Conservation (phyloP, 2,329 filamentous ascomycete species). For the Trichoderma hamatum region DNA sequence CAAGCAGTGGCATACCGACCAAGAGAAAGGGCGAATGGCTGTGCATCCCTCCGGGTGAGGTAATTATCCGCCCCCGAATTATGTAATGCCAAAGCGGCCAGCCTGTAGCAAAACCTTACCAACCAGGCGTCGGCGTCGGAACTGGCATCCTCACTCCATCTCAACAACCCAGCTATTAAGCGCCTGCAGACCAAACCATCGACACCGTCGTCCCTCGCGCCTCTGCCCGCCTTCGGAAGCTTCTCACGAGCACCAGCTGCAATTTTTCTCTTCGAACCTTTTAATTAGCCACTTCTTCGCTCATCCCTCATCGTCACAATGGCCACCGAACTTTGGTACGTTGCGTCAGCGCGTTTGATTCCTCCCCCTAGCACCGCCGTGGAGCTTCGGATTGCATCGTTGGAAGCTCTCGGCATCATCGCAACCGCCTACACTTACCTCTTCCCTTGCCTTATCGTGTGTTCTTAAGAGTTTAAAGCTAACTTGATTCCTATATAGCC, state of each 20-base stretch:
- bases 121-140: slow-evolving; percentile 26
- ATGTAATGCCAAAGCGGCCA: slow-evolving; percentile 26
- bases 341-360: slow-evolving; percentile 28
- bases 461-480: slow-evolving; percentile 5
- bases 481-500: slow-evolving; percentile 22
- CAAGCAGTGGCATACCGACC: background rate
- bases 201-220: slow-evolving; percentile 13
- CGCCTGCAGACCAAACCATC: slow-evolving; percentile 18
- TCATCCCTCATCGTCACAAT: slow-evolving; percentile 23
- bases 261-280: background rate
- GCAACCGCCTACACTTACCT: background rate
- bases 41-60: slow-evolving; percentile 15
- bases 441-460: background rate
- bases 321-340: slow-evolving; percentile 30
- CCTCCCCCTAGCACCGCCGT: slow-evolving; percentile 17
- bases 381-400: slow-evolving; percentile 27
- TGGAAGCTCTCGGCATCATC: slow-evolving; percentile 26
- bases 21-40: background rate
- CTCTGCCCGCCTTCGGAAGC: slow-evolving; percentile 17
- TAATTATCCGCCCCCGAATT: slow-evolving; percentile 29
- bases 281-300: background rate
- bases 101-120: slow-evolving; percentile 27
- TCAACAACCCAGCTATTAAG: slow-evolving; percentile 20
- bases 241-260: slow-evolving; percentile 10
- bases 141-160: slow-evolving; percentile 27